Evolutionary conservation across 352 stramenopile species (phyloP), one percentile per base, ranked within the genome.

Genomic region (Phytophthora chlamydospora): DNA sequence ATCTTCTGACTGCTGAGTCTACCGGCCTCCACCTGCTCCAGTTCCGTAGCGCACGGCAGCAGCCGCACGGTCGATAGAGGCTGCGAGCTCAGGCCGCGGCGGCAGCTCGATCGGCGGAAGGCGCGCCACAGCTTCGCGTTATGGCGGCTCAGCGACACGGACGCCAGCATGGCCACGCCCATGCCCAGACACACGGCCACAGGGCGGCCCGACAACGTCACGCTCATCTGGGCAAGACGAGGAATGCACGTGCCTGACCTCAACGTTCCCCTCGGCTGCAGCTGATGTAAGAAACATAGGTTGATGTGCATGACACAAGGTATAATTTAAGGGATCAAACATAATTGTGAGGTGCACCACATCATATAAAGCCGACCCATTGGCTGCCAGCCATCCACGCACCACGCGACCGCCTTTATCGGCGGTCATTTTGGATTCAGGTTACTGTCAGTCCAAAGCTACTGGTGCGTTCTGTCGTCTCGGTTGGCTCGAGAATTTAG

Each of bases 401-500:
- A 19, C 29, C 19, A 33, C 42, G 49, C 19, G 24, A 3, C 24
- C 2, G 4, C 24, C 24, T 29, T 6, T 24, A 13, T 12, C 13
- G 17, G 19, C 32, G 13, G 58, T 73, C 70, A 83, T 80, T 91
- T 95, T 91, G 85, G 83, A 92, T 95, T 95, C 85, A 95, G 85
- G 85, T 95, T 93, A 95, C 80, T 79, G 85, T 87, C 85, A 90
- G 82, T 90, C 77, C 83, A 75, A 91, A 75, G 59, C 67, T 66
- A 69, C 84, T 93, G 84, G 84, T 93, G 58, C 71, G 81, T 83
- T 45, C 11, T 53, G 27, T 12, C 38, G 16, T 11, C 24, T n/a
- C 4, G 16, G 42, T 17, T 38, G 32, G 49, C 4, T 51, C 5
- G 12, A 0, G 16, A 38, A 12, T 32, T 6, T 38, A 29, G 34